Percentiles rank a stretch among this genome's conserved stretches.
phyloP scores from a whole-genome alignment of 2,329 filamentous ascomycete species.

The Cladosporium sp. region DNA sequence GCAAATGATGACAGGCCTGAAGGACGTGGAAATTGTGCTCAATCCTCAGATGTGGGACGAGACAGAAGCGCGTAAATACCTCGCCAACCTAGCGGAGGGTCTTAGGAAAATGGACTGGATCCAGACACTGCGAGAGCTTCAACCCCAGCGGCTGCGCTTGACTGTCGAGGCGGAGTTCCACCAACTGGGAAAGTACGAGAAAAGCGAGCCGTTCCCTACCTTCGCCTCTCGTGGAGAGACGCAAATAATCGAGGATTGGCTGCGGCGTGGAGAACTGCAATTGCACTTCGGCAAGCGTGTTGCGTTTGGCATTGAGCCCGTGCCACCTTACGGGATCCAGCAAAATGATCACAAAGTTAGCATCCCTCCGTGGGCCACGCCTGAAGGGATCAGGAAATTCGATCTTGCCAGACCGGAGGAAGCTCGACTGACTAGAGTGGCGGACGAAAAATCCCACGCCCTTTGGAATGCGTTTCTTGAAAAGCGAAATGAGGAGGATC shows the following conservation, averaged over 20 bases:
- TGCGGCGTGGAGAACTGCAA: background rate
- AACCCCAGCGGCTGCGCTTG: background rate
- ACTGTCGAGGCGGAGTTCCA: background rate
- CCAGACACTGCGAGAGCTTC: no score
- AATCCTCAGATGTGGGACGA: background rate
- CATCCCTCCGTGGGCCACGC: background rate
- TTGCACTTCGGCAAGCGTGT: background rate
- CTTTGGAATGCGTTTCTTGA: no score
- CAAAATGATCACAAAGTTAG: background rate
- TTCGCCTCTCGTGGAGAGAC: background rate
- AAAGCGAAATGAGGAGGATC: no score
- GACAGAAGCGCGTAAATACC: background rate
- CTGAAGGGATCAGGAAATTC: background rate
- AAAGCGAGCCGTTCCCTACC: background rate
- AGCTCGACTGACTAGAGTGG: background rate
- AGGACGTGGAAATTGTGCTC: background rate
- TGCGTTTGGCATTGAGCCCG: background rate
- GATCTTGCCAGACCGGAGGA: background rate
- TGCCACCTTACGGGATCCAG: background rate
- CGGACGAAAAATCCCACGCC: background rate
- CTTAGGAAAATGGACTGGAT: background rate
- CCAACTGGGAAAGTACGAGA: background rate
- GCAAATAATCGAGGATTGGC: background rate
- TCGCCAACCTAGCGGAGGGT: background rate
- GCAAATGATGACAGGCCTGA: background rate